phyloP scores from a whole-genome alignment of 202 grass and related monocot species.

The Setaria italica region DNA sequence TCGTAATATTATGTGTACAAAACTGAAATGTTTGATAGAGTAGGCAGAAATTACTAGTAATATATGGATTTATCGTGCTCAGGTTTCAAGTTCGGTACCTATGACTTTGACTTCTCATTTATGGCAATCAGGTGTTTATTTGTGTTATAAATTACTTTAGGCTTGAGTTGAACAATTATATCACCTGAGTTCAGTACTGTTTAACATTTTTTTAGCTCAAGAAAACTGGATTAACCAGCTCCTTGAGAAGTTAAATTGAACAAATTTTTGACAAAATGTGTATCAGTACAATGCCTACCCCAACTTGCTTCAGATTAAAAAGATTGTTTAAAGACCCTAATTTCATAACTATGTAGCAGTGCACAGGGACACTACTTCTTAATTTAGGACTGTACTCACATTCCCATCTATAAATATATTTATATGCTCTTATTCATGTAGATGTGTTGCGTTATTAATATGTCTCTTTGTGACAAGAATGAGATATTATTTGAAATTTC shows the following conservation, averaged over 20 bases:
- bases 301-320: background rate
- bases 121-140: background rate
- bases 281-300: background rate
- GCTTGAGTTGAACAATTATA: background rate
- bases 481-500: background rate
- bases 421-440: background rate
- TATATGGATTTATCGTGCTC: background rate
- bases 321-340: background rate
- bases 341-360: background rate
- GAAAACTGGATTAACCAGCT: background rate
- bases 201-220: background rate
- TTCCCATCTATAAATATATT: background rate
- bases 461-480: no score
- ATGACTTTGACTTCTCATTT: background rate
- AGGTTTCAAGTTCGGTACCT: background rate
- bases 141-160: background rate
- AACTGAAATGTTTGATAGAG: background rate
- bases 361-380: background rate
- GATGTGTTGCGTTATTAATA: no score
- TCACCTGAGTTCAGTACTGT: background rate
- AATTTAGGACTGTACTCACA: background rate
- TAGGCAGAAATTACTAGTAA: background rate
- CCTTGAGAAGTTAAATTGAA: background rate
- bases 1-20: background rate
- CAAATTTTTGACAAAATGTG: background rate